Evolutionary conservation across 371 early-diverging fungal genomes (phyloP).

Genomic region (Mortierella sp.): DNA sequence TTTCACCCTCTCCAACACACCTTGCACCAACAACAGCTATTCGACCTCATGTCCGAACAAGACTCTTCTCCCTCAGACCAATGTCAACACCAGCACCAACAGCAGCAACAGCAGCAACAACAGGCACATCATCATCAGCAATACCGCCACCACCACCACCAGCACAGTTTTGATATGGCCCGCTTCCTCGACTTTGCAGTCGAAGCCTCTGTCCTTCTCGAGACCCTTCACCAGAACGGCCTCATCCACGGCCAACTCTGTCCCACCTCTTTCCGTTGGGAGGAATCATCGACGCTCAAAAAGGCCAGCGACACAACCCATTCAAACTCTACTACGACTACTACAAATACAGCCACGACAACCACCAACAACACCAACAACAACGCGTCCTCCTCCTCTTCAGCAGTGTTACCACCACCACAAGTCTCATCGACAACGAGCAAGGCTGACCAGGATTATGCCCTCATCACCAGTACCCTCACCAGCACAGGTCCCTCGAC

Average conservation of each 20-base stretch:
- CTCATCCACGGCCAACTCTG: conserved; percentile 53
- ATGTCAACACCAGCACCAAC: background rate
- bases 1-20: conserved; percentile 18
- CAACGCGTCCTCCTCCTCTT: background rate
- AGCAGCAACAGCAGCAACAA: conserved; percentile 8
- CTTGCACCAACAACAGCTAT: conserved; percentile 22
- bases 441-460: background rate
- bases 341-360: too few species aligned
- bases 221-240: conserved; percentile 46
- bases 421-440: background rate
- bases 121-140: background rate
- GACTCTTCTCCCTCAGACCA: background rate
- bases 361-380: background rate
- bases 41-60: conserved; percentile 9
- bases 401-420: background rate
- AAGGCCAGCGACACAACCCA: background rate
- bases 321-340: background rate
- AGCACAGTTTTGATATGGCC: conserved; percentile 30
- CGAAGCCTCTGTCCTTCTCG: conserved; percentile 40
- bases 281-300: conserved; percentile 27
- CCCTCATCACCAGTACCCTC: conserved; percentile 5
- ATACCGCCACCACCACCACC: background rate
- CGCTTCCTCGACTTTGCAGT: conserved; percentile 45
- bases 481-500: background rate
- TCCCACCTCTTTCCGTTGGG: conserved; percentile 50